These are phyloP conservation scores for Cytospora leucostoma DNA, from an alignment of 2,329 filamentous ascomycete genomes.

Conservation along the genomic window DNA sequence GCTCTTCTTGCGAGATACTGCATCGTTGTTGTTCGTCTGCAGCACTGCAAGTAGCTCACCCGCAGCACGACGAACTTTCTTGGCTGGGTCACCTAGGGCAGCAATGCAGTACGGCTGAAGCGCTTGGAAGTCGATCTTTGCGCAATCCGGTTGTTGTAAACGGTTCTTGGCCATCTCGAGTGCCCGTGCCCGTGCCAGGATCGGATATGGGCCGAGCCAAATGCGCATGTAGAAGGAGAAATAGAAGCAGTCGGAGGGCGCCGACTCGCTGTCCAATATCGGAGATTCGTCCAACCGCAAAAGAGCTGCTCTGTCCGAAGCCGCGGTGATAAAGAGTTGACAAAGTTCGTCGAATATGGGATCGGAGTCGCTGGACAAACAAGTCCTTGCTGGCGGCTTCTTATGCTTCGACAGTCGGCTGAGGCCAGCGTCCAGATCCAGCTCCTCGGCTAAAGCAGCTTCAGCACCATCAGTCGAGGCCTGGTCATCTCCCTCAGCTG, in stretches of 20 bases:
- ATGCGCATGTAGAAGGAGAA: slow-evolving; percentile 75
- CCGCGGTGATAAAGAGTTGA: slow-evolving; percentile 58
- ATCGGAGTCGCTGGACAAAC: slow-evolving; percentile 52
- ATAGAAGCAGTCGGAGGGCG: slow-evolving; percentile 64
- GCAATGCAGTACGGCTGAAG: slow-evolving; percentile 79
- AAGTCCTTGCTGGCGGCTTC: slow-evolving; percentile 43
- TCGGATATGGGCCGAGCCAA: slow-evolving; percentile 72
- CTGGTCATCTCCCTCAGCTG: slow-evolving; percentile 48
- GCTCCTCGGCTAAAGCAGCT: slow-evolving; percentile 35
- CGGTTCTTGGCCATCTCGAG: slow-evolving; percentile 63
- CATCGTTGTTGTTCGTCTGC: slow-evolving; percentile 29
- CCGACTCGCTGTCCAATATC: slow-evolving; percentile 55
- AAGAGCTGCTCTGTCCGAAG: slow-evolving; percentile 47
- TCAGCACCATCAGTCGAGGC: slow-evolving; percentile 46
- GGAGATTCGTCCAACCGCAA: slow-evolving; percentile 56
- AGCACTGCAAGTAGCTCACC: slow-evolving; percentile 65
- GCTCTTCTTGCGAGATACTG: slow-evolving; percentile 42
- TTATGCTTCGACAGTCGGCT: slow-evolving; percentile 40
- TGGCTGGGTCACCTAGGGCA: slow-evolving; percentile 74
- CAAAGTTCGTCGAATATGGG: slow-evolving; percentile 60
- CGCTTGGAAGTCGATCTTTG: slow-evolving; percentile 69
- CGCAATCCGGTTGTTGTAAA: slow-evolving; percentile 53
- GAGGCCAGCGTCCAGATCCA: slow-evolving; percentile 43
- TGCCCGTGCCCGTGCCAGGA: slow-evolving; percentile 67
- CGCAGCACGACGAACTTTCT: slow-evolving; percentile 74